Evolutionary conservation across 805 yeast genomes (phyloP).

Genomic region (Candida ascalaphidarum): DNA sequence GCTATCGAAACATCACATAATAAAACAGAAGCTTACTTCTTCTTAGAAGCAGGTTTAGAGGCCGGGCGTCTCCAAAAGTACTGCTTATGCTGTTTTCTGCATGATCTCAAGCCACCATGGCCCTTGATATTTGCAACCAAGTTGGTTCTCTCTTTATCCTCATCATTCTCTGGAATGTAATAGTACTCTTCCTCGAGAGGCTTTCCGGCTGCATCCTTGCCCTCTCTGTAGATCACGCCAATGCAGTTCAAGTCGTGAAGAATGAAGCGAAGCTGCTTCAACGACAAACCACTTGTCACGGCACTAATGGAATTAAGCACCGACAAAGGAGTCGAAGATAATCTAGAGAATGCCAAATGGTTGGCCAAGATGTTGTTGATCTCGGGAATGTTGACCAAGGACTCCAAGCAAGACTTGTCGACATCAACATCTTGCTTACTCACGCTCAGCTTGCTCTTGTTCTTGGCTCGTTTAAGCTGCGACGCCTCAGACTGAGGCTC

Average conservation of each 20-base stretch:
- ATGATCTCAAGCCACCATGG: slow-evolving; percentile 69
- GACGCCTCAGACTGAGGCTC: slow-evolving; percentile 19
- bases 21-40: no score
- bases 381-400: slow-evolving; percentile 36
- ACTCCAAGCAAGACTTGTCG: slow-evolving; percentile 14
- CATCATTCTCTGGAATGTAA: slow-evolving; percentile 77
- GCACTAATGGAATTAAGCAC: slow-evolving; percentile 56
- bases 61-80: slow-evolving; percentile 66
- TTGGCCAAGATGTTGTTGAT: slow-evolving; percentile 64
- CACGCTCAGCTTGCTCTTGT: slow-evolving; percentile 8
- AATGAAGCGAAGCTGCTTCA: slow-evolving; percentile 34
- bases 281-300: slow-evolving; percentile 37
- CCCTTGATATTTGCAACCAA: slow-evolving; percentile 77
- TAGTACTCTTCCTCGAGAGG: slow-evolving; percentile 90
- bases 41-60: no score
- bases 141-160: slow-evolving; percentile 56
- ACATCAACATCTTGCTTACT: slow-evolving; percentile 18
- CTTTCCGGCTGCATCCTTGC: slow-evolving; percentile 96
- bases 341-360: slow-evolving; percentile 83
- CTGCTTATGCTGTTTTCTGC: slow-evolving; percentile 92
- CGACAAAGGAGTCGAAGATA: slow-evolving; percentile 81
- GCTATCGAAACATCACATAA: no score
- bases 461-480: slow-evolving; percentile 4
- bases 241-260: slow-evolving; percentile 47
- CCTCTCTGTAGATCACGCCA: slow-evolving; percentile 83